Evolutionary conservation across 192 early-diverging fungal genomes (phyloP).

Genomic region (Lobosporangium transversale): DNA sequence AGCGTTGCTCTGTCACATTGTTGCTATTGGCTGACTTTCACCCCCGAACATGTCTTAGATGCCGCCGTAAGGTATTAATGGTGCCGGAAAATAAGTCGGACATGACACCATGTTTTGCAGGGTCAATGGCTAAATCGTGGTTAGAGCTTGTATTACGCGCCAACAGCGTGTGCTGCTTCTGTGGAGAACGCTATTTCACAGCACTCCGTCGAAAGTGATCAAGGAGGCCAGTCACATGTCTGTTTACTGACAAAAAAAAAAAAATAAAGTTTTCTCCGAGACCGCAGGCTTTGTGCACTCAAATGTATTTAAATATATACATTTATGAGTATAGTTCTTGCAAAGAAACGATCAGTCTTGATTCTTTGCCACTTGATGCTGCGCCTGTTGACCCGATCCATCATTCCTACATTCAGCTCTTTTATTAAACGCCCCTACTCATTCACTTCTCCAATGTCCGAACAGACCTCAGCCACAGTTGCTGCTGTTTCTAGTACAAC

Average conservation of each 20-base stretch:
- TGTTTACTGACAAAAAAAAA: no score
- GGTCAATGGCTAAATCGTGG: slow-evolving; percentile 11
- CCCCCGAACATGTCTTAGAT: slow-evolving; percentile 37
- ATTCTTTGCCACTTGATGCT: slow-evolving; percentile 15
- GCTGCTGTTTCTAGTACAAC: not conserved
- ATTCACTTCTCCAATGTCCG: slow-evolving; percentile 10
- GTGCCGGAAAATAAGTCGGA: not conserved
- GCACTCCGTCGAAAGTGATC: slow-evolving; percentile 6
- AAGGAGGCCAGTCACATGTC: not conserved
- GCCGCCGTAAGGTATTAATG: slow-evolving; percentile 30
- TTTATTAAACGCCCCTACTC: slow-evolving; percentile 63
- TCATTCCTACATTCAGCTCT: slow-evolving; percentile 9
- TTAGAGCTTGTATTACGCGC: slow-evolving; percentile 11
- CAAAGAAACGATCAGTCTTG: not conserved
- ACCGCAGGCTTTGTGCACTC: no score
- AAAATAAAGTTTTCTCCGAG: not conserved
- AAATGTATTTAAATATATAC: no score
- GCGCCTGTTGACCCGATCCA: slow-evolving; percentile 12
- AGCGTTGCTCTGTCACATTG: slow-evolving; percentile 29
- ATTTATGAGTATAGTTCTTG: no score
- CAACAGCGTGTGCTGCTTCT: slow-evolving; percentile 20
- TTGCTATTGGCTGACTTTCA: slow-evolving; percentile 36
- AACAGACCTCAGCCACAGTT: not conserved
- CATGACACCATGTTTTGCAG: not conserved
- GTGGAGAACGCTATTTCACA: slow-evolving; percentile 32